These are phyloP conservation scores for Coprinellus aureogranulatus DNA, from an alignment of 768 basidiomycete species.

Conservation along the genomic window DNA sequence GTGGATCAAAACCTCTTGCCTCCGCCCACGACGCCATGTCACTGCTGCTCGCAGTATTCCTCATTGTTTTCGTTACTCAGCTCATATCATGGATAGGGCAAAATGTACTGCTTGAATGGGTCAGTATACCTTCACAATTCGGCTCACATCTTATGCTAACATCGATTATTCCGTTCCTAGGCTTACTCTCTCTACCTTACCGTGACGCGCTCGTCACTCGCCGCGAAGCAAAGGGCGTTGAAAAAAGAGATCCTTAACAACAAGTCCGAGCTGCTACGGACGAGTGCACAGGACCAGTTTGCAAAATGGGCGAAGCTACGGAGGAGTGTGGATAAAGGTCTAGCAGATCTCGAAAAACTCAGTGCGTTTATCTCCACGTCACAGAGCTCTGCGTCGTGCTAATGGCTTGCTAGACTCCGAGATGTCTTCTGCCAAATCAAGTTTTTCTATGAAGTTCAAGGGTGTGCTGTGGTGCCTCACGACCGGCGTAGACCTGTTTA, in stretches of 20 bases:
- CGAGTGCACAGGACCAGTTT: conserved; percentile 96
- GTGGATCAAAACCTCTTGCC: background rate
- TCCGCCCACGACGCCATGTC: conserved; percentile 47
- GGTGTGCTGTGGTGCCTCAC: conserved; percentile 76
- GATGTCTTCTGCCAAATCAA: conserved; percentile 53
- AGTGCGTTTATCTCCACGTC: conserved; percentile 54
- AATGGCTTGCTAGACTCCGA: conserved; percentile 54
- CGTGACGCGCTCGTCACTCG: conserved; percentile 56
- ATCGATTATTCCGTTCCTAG: conserved; percentile 37
- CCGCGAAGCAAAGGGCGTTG: conserved; percentile 62
- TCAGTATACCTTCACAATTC: conserved; percentile 37
- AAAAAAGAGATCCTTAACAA: conserved; percentile 76
- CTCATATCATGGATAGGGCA: conserved; percentile 88
- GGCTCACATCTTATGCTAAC: background rate
- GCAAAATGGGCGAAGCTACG: conserved; percentile 96
- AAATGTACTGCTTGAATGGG: conserved; percentile 76
- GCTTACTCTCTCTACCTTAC: conserved; percentile 69
- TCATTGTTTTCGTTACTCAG: conserved; percentile 78
- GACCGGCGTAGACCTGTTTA: conserved; percentile 78
- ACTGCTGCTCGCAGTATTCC: conserved; percentile 78
- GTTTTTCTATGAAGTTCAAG: conserved; percentile 73
- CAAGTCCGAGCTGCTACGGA: conserved; percentile 83
- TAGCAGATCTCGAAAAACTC: conserved; percentile 86
- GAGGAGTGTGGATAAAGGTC: conserved; percentile 86
- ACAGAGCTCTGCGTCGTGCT: conserved; percentile 1